These are phyloP conservation scores for Wickerhamiella spandovensis DNA, from an alignment of 805 yeast genomes.

Conservation along the genomic window DNA sequence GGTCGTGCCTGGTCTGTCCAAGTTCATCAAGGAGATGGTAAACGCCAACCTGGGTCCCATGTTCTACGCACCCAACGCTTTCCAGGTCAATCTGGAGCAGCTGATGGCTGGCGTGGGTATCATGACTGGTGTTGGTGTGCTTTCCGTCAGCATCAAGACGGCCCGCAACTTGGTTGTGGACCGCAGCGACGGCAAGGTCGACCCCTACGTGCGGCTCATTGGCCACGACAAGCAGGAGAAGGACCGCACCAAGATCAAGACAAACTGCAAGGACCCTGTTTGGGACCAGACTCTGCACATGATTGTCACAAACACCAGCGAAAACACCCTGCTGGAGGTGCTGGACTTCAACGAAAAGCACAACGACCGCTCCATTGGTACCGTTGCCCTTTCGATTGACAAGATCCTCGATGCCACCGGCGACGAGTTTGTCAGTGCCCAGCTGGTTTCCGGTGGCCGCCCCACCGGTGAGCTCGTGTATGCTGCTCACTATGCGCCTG, in stretches of 20 bases:
- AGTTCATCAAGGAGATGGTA: constrained; percentile 73
- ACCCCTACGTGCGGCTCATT: constrained; percentile 74
- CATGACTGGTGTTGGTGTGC: constrained; percentile 75
- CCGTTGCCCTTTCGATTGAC: constrained; percentile 60
- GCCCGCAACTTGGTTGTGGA: constrained; percentile 61
- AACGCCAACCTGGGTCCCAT: constrained; percentile 81
- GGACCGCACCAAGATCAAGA: constrained; percentile 55
- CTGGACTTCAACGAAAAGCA: constrained; percentile 68
- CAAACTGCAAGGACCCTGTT: constrained; percentile 55
- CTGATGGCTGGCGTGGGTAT: constrained; percentile 69
- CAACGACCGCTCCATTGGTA: constrained; percentile 70
- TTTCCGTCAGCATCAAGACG: constrained; percentile 51
- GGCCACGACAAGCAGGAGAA: constrained; percentile 35
- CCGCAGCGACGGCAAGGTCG: constrained; percentile 62
- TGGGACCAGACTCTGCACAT: constrained; percentile 74
- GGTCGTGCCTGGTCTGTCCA: constrained; percentile 73
- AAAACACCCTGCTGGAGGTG: constrained; percentile 61
- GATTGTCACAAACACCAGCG: constrained; percentile 61
- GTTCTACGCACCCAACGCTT: constrained; percentile 77
- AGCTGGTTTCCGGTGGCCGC: constrained; percentile 69
- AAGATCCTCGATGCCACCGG: constrained; percentile 39
- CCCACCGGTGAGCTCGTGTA: constrained; percentile 63
- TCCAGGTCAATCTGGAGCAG: constrained; percentile 87
- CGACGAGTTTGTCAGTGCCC: constrained; percentile 35
- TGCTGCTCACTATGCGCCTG: constrained; percentile 65